Conservation (phyloP, 1,284 basidiomycete species). For the Coniferiporia weirii region DNA sequence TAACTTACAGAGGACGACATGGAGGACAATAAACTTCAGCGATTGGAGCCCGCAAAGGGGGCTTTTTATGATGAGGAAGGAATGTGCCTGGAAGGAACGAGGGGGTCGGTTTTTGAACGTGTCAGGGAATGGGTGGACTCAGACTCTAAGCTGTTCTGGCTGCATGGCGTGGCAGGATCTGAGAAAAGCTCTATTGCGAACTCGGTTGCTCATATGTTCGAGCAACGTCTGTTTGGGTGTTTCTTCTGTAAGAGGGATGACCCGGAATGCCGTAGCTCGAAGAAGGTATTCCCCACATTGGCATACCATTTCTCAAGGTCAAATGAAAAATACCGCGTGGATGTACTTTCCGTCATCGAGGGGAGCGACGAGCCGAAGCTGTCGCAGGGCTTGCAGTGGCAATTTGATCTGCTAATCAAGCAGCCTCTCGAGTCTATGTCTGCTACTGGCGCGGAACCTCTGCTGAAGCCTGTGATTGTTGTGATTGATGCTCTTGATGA, state of each 20-base stretch:
- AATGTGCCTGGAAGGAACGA: background rate
- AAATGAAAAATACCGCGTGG: background rate
- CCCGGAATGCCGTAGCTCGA: background rate
- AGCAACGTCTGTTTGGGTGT: background rate
- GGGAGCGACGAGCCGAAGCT: background rate
- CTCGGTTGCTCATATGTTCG: background rate
- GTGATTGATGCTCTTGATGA: slow-evolving; percentile 11
- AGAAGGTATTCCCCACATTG: background rate
- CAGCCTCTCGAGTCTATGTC: background rate
- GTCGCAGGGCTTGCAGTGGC: background rate
- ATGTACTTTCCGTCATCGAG: background rate
- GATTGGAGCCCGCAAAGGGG: background rate
- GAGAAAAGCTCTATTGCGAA: slow-evolving; percentile 10
- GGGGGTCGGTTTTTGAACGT: background rate
- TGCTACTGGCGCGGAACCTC: too few relatives aligned
- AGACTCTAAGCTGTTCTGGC: background rate
- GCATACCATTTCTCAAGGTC: background rate
- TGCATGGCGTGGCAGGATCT: background rate
- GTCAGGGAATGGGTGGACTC: background rate
- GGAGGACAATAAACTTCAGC: background rate
- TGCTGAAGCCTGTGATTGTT: background rate
- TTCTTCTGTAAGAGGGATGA: slow-evolving; percentile 8
- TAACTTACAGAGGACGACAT: background rate
- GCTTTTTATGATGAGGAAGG: background rate
- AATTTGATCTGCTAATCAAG: background rate